phyloP scores from a whole-genome alignment of 495 filamentous ascomycete genomes.

The Xylaria flabelliformis region DNA sequence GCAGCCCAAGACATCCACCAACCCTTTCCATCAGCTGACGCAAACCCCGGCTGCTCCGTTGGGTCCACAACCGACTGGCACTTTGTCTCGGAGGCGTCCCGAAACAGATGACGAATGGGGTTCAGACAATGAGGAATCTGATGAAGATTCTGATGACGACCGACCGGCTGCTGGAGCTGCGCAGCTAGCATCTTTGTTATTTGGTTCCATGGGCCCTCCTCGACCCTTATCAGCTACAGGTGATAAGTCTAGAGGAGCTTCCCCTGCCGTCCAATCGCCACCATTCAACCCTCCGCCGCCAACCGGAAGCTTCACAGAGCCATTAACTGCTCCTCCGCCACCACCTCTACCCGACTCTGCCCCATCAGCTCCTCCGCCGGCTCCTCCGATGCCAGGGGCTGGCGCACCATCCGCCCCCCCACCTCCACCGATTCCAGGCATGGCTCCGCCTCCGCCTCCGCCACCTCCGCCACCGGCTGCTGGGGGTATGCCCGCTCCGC shows the following conservation, averaged over 20 bases:
- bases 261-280: constrained; percentile 48
- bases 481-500: constrained; percentile 44
- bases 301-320: constrained; percentile 48
- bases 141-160: constrained; percentile 73
- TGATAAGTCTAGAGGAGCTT: constrained; percentile 63
- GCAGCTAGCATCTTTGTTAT: constrained; percentile 89
- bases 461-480: constrained; percentile 58
- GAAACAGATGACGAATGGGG: constrained; percentile 85
- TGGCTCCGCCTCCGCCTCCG: constrained; percentile 61
- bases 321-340: constrained; percentile 46
- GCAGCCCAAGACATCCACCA: constrained; percentile 70
- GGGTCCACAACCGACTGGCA: constrained; percentile 38
- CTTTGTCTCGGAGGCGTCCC: constrained; percentile 46
- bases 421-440: constrained; percentile 59
- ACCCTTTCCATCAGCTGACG: constrained; percentile 93
- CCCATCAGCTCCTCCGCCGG: constrained; percentile 38
- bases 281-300: constrained; percentile 42
- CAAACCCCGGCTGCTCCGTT: constrained; percentile 50
- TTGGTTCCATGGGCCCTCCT: constrained; percentile 96
- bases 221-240: constrained; percentile 85
- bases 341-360: constrained; percentile 50
- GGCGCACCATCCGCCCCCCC: constrained; percentile 50
- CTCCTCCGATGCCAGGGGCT: constrained; percentile 47
- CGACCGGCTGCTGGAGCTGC: constrained; percentile 82
- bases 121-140: constrained; percentile 76